Base-by-base conservation (phyloP, 2,329 filamentous ascomycete species). In the Clonostachys rosea region DNA sequence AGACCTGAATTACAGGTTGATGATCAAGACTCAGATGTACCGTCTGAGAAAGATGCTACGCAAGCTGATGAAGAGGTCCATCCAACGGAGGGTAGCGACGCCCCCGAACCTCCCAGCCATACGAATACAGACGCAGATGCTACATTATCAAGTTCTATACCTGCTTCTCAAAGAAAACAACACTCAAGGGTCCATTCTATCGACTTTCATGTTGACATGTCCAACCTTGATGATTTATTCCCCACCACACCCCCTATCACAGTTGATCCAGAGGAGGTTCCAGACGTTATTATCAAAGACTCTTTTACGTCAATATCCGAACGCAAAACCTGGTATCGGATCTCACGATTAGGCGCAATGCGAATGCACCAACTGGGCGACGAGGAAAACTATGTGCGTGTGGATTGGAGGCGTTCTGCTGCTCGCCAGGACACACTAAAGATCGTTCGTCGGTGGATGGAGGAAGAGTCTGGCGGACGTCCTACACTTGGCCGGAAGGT, bases 381-480 rank as follows among this genome's bases (percentile, higher is more conserved):
- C 42, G 78, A 81, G 44, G 79, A 83, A 9, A 76, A 74, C 52
- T 86, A 86, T 57, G 67, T 76, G 16, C 73, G 76, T 9, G 70
- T 83, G n/a, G 66, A 68, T 4, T 87, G 83, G 83, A 52, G 58
- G 5, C 64, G 68, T n/a, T 84, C 81, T 0, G 62, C 70, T 7
- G 63, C 81, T 3, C 78, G 78, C 20, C 61, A 64, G 12, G 73
- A 80, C 9, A 79, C 75, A 2, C 70, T 82, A 49, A 73, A 75
- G 48, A 79, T 81, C 39, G 81, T 86, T 16, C 71, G 77, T 24
- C 72, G 79, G 24, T 87, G 83, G 83, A 82, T 85, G 73, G 79
- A 84, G 54, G 78, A 85, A 54, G 81, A 83, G 53, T 78, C 78
- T 0, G 76, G 80, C 30, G 78, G 79, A 2, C 73, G 74, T n/a